These are phyloP conservation scores for Penicillium sp. DNA, from an alignment of 2,329 filamentous ascomycete genomes.

Conservation along the genomic window DNA sequence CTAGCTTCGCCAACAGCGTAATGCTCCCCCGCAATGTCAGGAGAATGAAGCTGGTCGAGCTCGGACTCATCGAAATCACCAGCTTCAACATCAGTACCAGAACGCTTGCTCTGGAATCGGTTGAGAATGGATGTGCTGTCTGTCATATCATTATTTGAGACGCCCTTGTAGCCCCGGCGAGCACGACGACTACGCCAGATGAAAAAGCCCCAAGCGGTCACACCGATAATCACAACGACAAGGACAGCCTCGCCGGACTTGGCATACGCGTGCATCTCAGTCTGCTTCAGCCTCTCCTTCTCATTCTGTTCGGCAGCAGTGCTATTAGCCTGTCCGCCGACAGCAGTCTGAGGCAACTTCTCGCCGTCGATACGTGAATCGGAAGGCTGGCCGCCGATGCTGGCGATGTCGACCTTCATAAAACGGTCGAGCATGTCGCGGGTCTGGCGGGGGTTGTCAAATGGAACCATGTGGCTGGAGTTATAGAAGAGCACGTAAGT, in stretches of 20 bases:
- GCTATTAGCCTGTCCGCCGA: slow-evolving; percentile 70
- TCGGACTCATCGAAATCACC: slow-evolving; percentile 64
- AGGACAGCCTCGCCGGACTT: slow-evolving; percentile 83
- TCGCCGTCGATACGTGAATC: slow-evolving; percentile 84
- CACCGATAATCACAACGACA: slow-evolving; percentile 74
- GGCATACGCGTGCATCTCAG: slow-evolving; percentile 85
- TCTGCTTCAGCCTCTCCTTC: slow-evolving; percentile 72
- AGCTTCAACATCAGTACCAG: slow-evolving; percentile 56
- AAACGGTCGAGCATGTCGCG: slow-evolving; percentile 98
- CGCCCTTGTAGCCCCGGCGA: slow-evolving; percentile 45
- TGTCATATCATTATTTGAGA: slow-evolving; percentile 45
- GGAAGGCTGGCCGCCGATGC: slow-evolving; percentile 75
- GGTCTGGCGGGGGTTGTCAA: slow-evolving; percentile 80
- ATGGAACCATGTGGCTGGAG: slow-evolving; percentile 96
- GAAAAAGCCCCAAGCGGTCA: slow-evolving; percentile 71
- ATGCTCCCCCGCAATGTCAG: slow-evolving; percentile 37
- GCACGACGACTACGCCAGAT: slow-evolving; percentile 58
- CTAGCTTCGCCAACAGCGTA: slow-evolving; percentile 53
- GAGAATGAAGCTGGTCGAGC: slow-evolving; percentile 54
- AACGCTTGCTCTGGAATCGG: slow-evolving; percentile 48
- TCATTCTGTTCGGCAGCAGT: slow-evolving; percentile 67
- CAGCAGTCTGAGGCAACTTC: slow-evolving; percentile 73
- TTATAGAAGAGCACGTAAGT: slow-evolving; percentile 97
- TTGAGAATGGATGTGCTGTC: slow-evolving; percentile 44
- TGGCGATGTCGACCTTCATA: slow-evolving; percentile 86